Evolutionary conservation across 2,329 filamentous ascomycete genomes (phyloP), one percentile per base, ranked within the genome.

Genomic region (Colletotrichum salicis): DNA sequence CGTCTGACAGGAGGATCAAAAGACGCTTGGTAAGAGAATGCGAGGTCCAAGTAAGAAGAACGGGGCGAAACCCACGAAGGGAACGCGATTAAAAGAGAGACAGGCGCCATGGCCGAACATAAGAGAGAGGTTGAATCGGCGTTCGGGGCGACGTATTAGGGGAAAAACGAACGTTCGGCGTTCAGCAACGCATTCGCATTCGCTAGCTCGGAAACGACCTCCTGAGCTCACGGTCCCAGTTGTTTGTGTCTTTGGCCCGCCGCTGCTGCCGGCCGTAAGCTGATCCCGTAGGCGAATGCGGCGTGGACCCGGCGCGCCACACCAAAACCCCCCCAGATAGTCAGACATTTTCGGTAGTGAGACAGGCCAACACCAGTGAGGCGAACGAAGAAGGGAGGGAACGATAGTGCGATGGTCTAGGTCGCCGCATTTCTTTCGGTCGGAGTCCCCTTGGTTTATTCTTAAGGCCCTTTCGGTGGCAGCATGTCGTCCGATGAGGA

Each of bases 201-300:
- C 58, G 48, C 60, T 70, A 65, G 59, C 60, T 55, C 61, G 11
- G 61, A 64, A 64, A 55, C 22, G n/a, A 55, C 52, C 52, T 55
- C 22, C 52, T 55, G 52, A 37, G 37, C 54, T 54, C 48, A 63
- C 52, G 52, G 67, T 55, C 48, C 56, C 56, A 37, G 29, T 62
- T 41, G 59, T 60, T 64, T 69, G 66, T 70, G 66, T 70, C 35
- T 59, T 51, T 61, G 41, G 60, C 13, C 55, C 66, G 35, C 48
- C 55, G 70, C 66, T 70, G 70, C 66, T 70, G 70, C 66, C 70
- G 70, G 70, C 70, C 70, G 70, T 72, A 72, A 72, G 66, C 59
- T 37, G 59, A 61, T 35, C 35, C 55, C 35, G 48, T 70, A 41
- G 33, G 70, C 59, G 66, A 70, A 61, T 59, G 60, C 70, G 66